Evolutionary conservation across 2,329 filamentous ascomycete genomes (phyloP).

Genomic region (Didymella pomorum): DNA sequence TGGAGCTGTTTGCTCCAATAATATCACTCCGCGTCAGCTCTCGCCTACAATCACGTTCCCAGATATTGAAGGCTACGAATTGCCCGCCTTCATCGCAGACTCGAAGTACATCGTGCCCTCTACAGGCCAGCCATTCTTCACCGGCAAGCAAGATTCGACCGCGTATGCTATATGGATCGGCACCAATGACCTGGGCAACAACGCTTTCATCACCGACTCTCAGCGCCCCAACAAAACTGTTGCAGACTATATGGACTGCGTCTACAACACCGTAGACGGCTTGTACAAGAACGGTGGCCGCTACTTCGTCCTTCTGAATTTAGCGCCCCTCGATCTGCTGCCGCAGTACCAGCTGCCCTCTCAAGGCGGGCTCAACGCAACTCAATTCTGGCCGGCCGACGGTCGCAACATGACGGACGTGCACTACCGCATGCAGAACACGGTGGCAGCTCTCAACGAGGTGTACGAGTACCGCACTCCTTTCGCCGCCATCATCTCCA

Average conservation of each 20-base stretch:
- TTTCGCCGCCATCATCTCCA: conserved; percentile 41
- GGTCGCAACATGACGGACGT: conserved; percentile 59
- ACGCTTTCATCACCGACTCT: conserved; percentile 71
- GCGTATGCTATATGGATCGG: conserved; percentile 83
- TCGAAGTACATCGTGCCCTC: conserved; percentile 41
- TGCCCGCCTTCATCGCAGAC: conserved; percentile 59
- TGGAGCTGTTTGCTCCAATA: conserved; percentile 76
- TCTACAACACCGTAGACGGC: conserved; percentile 68
- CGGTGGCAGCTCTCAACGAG: conserved; percentile 60
- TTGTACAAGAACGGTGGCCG: conserved; percentile 73
- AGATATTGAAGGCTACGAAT: conserved; percentile 57
- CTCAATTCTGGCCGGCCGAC: conserved; percentile 59
- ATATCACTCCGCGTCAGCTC: conserved; percentile 67
- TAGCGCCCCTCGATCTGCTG: conserved; percentile 70
- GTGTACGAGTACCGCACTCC: conserved; percentile 62
- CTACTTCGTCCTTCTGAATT: conserved; percentile 76
- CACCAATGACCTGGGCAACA: conserved; percentile 76
- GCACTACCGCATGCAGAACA: conserved; percentile 61
- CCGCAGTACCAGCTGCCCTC: conserved; percentile 69
- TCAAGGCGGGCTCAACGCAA: conserved; percentile 54
- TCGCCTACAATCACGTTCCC: conserved; percentile 63
- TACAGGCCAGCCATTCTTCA: conserved; percentile 55
- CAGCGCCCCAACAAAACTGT: conserved; percentile 68
- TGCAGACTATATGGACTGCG: conserved; percentile 71
- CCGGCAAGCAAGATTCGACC: conserved; percentile 64